Evolutionary conservation across 225 moss, liverwort and hornwort genomes (phyloP).

Genomic region (Neckera pumila): DNA sequence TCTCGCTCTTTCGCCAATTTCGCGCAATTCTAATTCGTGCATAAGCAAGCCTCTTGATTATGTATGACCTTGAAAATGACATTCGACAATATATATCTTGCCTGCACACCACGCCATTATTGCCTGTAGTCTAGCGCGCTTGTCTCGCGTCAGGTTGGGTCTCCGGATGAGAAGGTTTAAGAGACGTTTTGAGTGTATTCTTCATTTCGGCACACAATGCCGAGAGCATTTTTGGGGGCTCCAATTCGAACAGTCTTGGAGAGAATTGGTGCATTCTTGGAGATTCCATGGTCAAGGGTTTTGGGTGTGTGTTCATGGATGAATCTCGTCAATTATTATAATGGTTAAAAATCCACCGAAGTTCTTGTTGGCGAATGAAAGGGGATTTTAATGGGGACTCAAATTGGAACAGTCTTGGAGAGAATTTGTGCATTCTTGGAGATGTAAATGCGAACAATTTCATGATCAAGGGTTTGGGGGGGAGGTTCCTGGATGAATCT

Average conservation of each 20-base stretch:
- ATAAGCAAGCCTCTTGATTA: not conserved
- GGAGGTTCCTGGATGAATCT: not conserved
- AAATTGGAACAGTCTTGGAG: not conserved
- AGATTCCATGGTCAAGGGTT: not conserved
- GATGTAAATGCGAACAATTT: not conserved
- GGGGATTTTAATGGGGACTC: not conserved
- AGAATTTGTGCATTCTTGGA: not conserved
- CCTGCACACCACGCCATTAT: not conserved
- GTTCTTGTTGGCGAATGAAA: not conserved
- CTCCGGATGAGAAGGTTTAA: not conserved
- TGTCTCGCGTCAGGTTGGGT: too few species aligned
- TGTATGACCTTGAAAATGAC: not conserved
- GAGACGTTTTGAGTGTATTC: not conserved
- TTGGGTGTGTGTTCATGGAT: not conserved
- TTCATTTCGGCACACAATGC: not conserved
- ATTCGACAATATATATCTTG: not conserved
- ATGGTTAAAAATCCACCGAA: not conserved
- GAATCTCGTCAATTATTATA: not conserved
- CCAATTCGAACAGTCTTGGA: not conserved
- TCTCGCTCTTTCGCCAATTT: not conserved
- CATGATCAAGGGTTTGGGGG: not conserved
- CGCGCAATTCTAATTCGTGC: not conserved
- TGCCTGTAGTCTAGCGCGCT: not conserved
- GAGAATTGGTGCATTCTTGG: not conserved
- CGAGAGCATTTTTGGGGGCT: not conserved